A percentile compares a stretch with the other conserved stretches of the same genome.
These are phyloP conservation scores for Ceratobasidium sp. DNA, from an alignment of 1,284 basidiomycete species.

Conservation along the genomic window DNA sequence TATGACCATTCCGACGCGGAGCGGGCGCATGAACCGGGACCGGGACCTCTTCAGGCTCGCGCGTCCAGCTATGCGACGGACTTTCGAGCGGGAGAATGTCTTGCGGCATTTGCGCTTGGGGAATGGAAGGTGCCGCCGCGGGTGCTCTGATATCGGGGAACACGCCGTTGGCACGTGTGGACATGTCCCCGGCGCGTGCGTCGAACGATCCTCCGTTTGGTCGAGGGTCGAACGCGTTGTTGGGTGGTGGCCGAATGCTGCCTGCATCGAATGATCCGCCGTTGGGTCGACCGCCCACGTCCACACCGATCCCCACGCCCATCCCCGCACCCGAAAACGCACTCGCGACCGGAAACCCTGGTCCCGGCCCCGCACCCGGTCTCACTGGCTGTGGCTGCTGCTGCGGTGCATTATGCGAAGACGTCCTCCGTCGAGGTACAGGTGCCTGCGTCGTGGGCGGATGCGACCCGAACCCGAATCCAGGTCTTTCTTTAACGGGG, in stretches of 20 bases:
- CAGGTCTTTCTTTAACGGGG: slow-evolving; percentile 32
- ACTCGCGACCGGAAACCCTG: slow-evolving; percentile 15
- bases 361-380: neutral
- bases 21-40: slow-evolving; percentile 29
- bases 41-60: slow-evolving; percentile 32
- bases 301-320: neutral
- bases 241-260: too few species aligned
- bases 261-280: neutral
- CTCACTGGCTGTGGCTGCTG: too few species aligned
- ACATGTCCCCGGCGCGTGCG: neutral
- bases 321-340: neutral
- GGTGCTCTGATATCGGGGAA: slow-evolving; percentile 15
- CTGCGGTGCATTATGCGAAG: slow-evolving; percentile 13
- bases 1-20: slow-evolving; percentile 7
- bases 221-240: neutral
- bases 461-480: slow-evolving; percentile 14
- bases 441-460: slow-evolving; percentile 39
- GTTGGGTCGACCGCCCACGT: neutral
- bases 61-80: slow-evolving; percentile 34
- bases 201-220: slow-evolving; percentile 10
- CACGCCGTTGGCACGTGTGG: slow-evolving; percentile 44
- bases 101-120: slow-evolving; percentile 15
- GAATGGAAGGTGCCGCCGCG: neutral
- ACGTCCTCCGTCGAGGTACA: slow-evolving; percentile 13
- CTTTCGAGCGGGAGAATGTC: slow-evolving; percentile 42